A percentile compares a stretch with the other conserved stretches of the same genome.
These are phyloP conservation scores for Hypoxylon fuscum DNA, from an alignment of 495 filamentous ascomycete species.

Conservation along the genomic window DNA sequence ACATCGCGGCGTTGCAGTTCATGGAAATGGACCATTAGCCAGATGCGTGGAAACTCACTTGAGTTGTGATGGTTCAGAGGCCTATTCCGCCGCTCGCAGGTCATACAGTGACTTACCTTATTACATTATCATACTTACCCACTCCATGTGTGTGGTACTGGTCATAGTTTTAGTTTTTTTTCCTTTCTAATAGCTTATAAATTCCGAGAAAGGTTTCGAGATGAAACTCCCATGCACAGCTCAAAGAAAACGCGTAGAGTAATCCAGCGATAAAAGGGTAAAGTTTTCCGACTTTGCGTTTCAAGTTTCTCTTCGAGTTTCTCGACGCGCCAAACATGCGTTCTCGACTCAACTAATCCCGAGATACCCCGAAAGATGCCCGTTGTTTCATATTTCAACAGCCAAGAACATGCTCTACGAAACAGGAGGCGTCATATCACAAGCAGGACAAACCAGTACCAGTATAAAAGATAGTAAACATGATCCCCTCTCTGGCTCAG, in stretches of 20 bases:
- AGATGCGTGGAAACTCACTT: no score
- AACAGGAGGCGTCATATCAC: constrained; percentile 39
- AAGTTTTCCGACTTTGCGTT: not conserved
- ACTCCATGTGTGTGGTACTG: no score
- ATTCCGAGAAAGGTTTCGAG: not conserved
- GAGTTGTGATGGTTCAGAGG: no score
- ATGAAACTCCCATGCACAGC: not conserved
- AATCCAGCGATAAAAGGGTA: not conserved
- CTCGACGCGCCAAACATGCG: not conserved
- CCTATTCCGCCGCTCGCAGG: no score
- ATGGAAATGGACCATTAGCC: no score
- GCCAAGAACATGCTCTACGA: constrained; percentile 42
- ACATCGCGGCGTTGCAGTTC: no score
- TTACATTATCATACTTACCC: no score
- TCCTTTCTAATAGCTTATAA: not conserved
- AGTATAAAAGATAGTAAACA: not conserved
- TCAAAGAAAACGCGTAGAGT: not conserved
- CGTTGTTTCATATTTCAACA: constrained; percentile 41
- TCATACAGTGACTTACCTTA: no score
- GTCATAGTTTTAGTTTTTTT: not conserved
- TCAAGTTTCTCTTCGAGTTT: not conserved
- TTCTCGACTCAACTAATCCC: constrained; percentile 52
- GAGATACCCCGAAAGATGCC: constrained; percentile 44
- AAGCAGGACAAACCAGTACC: not conserved
- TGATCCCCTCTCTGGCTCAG: no score